A percentile compares a stretch with the other conserved stretches of the same genome.
Conservation (phyloP, 2,329 filamentous ascomycete species). For the Dothistroma septosporum region DNA sequence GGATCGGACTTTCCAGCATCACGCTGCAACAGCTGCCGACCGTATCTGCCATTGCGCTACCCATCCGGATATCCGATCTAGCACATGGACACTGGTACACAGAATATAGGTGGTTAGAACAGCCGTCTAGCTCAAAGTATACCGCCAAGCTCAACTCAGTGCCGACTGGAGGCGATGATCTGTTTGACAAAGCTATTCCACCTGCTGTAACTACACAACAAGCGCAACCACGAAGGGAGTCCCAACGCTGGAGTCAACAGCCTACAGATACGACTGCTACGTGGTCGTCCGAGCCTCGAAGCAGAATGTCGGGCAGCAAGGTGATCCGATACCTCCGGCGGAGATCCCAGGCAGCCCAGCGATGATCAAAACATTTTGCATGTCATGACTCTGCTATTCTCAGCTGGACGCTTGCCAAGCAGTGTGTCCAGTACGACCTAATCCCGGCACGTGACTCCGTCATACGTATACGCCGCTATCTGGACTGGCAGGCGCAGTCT, state of each 20-base stretch:
- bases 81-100: slow-evolving; percentile 1
- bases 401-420: not conserved
- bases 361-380: not conserved
- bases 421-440: not conserved
- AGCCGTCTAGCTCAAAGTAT: not conserved
- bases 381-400: not conserved
- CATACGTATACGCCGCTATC: not conserved
- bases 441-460: not conserved
- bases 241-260: not conserved
- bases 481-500: not conserved
- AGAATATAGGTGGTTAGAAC: not conserved
- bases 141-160: not conserved
- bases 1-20: not conserved
- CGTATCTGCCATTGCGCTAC: not conserved
- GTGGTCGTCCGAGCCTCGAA: not conserved
- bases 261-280: not conserved
- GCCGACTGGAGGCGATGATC: not conserved
- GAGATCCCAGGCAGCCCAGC: not conserved
- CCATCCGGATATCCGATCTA: not conserved
- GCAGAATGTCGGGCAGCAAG: not conserved
- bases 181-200: not conserved
- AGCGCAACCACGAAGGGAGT: not conserved
- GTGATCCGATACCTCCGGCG: not conserved
- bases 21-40: not conserved
- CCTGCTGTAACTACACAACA: not conserved